Evolutionary conservation across 148 eudicot genomes (phyloP), one percentile per base, ranked within the genome.

Genomic region (Agrostemma githago): DNA sequence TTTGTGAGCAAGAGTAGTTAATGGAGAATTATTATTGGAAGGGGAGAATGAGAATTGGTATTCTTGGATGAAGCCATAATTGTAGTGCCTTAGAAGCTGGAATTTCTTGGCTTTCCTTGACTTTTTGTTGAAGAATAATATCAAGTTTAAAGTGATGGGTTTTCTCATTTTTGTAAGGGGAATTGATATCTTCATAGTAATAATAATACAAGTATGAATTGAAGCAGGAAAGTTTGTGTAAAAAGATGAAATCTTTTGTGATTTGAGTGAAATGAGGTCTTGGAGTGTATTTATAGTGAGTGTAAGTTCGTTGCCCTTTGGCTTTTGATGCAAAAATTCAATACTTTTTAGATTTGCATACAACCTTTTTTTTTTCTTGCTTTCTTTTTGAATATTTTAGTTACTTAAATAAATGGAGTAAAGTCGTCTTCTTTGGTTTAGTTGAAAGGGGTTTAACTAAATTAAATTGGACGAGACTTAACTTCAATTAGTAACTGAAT

Each of bases 11-110:
- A 54, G 57, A 37, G 66, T 41, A 37, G 66, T 41, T 0, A 66
- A 20, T 8, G 70, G 74, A 66, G 79, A 61, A 11, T 10, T 26
- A 26, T 26, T 26, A 26, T 26, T 60, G 1, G 72, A 75, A 39
- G 79, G 68, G 4, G 79, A 75, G 39, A 80, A 80, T 16, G 79
- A 75, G 39, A 80, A 80, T 16, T 76, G 79, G 59, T 71, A 80
- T 40, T 76, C 82, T 66, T 72, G 70, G 10, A 80, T 66, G 40
- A 72, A 76, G 8, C 66, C 64, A 66, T 72, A 41, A 7, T 72
- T 61, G 11, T 46, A 80, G 34, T 76, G 79, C 57, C 58, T 76
- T 46, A 66, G 68, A 60, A 72, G 72, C 69, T 76, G 69, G 26
- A 60, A 65, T 21, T 76, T 76, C 48, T 42, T 69, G 2, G 61